phyloP scores from a whole-genome alignment of 176 grass and related monocot genomes.

The Rhynchospora tenuis region DNA sequence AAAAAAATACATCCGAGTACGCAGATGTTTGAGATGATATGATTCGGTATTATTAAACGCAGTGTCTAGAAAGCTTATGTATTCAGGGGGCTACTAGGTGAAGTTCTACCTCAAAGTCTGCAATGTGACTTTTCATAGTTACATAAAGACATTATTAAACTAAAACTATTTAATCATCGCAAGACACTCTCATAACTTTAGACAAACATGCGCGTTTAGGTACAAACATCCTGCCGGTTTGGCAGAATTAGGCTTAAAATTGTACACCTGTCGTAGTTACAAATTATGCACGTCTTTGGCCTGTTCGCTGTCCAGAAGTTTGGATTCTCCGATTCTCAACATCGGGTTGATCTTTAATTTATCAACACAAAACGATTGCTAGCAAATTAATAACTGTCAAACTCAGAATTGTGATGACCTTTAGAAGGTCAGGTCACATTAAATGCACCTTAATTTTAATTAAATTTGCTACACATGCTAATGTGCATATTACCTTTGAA shows the following conservation, averaged over 20 bases:
- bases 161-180: background rate
- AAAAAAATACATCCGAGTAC: too few species aligned
- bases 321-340: background rate
- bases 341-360: too few species aligned
- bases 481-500: too few species aligned
- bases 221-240: background rate
- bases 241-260: constrained; percentile 23
- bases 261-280: background rate
- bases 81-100: background rate
- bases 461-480: too few species aligned
- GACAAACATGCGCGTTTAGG: background rate
- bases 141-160: background rate
- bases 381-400: too few species aligned
- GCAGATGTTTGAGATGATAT: too few species aligned
- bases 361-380: too few species aligned
- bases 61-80: too few species aligned
- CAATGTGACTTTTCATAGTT: background rate
- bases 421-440: too few species aligned
- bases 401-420: too few species aligned
- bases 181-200: background rate
- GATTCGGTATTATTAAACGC: background rate
- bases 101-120: background rate
- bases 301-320: background rate
- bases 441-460: too few species aligned
- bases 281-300: background rate